phyloP scores from a whole-genome alignment of 225 moss, liverwort and hornwort genomes.

The Marchantia paleacea region DNA sequence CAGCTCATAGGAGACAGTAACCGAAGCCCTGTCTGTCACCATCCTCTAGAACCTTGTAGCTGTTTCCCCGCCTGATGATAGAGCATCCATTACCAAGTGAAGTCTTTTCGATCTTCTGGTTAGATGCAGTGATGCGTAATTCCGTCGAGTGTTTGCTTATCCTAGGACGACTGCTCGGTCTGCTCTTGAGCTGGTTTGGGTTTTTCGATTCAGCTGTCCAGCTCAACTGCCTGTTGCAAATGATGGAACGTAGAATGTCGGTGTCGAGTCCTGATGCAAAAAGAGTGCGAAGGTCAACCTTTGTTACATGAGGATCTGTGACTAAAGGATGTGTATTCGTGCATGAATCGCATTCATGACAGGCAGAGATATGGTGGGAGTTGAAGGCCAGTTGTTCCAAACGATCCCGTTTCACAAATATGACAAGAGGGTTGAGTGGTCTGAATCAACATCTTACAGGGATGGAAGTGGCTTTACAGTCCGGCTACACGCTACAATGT shows the following conservation, averaged over 20 bases:
- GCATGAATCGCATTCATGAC: constrained; percentile 3
- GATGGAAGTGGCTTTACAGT: constrained; percentile 43
- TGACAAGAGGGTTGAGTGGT: constrained; percentile 27
- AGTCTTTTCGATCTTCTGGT: neutral
- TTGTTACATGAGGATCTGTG: neutral
- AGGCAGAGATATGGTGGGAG: constrained; percentile 45
- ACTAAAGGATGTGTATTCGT: neutral
- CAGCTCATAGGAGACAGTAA: neutral
- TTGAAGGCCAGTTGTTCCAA: constrained; percentile 25
- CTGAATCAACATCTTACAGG: constrained; percentile 40
- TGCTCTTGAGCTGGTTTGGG: neutral
- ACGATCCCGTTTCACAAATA: constrained; percentile 19
- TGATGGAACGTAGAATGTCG: neutral
- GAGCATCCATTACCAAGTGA: neutral
- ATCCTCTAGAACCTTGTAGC: neutral
- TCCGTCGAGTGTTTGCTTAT: neutral
- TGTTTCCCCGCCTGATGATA: no score
- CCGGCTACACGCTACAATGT: constrained; percentile 24
- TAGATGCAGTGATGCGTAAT: neutral
- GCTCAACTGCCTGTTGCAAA: neutral
- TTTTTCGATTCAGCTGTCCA: neutral
- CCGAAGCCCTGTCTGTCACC: neutral
- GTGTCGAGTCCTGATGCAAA: neutral
- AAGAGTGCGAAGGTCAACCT: neutral
- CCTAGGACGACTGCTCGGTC: neutral